phyloP scores from a whole-genome alignment of 192 early-diverging fungal species.

The Rhizophagus sp. region DNA sequence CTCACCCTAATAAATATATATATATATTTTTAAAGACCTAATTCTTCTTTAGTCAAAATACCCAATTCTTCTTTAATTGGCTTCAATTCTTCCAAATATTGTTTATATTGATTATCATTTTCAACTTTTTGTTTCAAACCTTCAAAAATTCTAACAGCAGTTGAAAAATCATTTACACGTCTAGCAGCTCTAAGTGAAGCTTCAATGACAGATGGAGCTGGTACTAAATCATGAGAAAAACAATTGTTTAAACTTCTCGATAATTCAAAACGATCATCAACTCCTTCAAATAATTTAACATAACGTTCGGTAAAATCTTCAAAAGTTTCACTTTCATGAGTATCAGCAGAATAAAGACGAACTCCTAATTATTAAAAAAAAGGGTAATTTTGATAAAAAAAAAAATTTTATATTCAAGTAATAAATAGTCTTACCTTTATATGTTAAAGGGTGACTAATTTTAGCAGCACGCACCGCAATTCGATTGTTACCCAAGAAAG shows the following conservation, averaged over 20 bases:
- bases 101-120: conserved; percentile 82
- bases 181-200: conserved; percentile 89
- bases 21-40: conserved; percentile 12
- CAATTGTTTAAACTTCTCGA: conserved; percentile 98
- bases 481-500: not conserved
- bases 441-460: not conserved
- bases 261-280: conserved; percentile 95
- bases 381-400: too few relatives aligned
- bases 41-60: conserved; percentile 82
- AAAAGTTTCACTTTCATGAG: conserved; percentile 71
- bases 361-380: not conserved
- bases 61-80: conserved; percentile 89
- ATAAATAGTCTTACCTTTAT: not conserved
- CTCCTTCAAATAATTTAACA: conserved; percentile 80
- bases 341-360: conserved; percentile 67
- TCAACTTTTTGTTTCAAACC: conserved; percentile 89
- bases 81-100: conserved; percentile 87
- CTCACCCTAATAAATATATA: not conserved
- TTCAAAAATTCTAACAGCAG: conserved; percentile 92
- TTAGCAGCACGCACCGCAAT: not conserved
- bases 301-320: conserved; percentile 80
- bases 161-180: conserved; percentile 92
- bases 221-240: conserved; percentile 95
- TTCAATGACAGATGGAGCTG: conserved; percentile 83
- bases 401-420: too few relatives aligned